Evolutionary conservation across 108 stramenopile genomes (phyloP), one percentile per base, ranked within the genome.

Genomic region (Fragilaria radians): DNA sequence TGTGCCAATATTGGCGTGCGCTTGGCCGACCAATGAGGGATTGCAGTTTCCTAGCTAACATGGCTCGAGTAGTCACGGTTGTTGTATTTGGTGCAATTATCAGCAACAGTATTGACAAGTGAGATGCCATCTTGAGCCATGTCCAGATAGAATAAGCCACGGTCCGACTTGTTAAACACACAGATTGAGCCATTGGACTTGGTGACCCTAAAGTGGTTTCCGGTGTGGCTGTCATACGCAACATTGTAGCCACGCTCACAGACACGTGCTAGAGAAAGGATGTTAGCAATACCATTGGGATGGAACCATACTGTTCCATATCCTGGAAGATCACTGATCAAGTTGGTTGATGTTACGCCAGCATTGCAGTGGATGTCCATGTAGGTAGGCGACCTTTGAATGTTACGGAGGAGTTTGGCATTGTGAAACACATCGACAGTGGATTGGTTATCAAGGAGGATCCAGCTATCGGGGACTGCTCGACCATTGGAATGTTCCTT

Each of bases 381-480:
- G 1, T 36, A 25, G 0, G 29, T 53, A 11, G 3, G 3, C 2
- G 22, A 32, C 1, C 7, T 47, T 0, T 57, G 68, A 11, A 78
- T 65, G 3, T 78, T 53, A 0, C 5, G 32, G 3, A 72, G 66
- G 5, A 68, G 42, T 1, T 23, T 27, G 0, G 33, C 7, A 32
- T 70, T 66, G 25, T 31, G 36, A 47, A 74, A 71, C 32, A 70
- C 34, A 36, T 72, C 50, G 3, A 66, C 68, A 4, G 68, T 70
- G 34, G 72, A 65, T 30, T 70, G 69, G 22, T 31, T 73, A 56
- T 78, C 77, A 19, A 78, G 48, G 18, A 74, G 58, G n/a, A 74
- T 50, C 65, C 65, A 67, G 4, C 11, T 23, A n/a, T n/a, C 5
- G 5, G 11, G n/a, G n/a, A n/a, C n/a, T n/a, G n/a, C n/a, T n/a